Base-by-base conservation (phyloP, 2,329 filamentous ascomycete species). In the Apiospora sp. region DNA sequence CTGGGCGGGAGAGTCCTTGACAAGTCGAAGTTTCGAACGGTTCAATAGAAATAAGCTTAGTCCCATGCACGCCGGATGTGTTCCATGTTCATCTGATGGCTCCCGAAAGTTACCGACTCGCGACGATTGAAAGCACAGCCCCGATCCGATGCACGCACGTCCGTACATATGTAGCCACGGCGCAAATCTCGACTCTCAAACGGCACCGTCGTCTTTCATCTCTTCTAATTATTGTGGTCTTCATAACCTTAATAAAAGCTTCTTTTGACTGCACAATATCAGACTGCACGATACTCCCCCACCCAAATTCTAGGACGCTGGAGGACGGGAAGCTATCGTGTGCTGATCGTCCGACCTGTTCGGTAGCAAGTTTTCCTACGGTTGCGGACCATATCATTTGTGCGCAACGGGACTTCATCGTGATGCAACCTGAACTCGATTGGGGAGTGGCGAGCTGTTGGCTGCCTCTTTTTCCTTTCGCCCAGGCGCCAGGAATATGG, bases 401-500 rank as follows among this genome's bases (percentile, higher is more conserved):
- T 27, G 2, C 13, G 51, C 51, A 34, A 34, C 10, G 7, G 51
- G 16, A 27, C 34, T 27, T 58, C 51, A 22, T 61, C 12, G 37
- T 10, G 37, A 41, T 41, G 30, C 30, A 37, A 1, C 34, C 30
- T n/a, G 16, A 10, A 12, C 27, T 22, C 30, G 27, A 22, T 10
- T 37, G 19, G 30, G 54, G 16, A 37, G 27, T 34, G 30, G 30
- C 30, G 30, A 37, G 30, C 54, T 41, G 58, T 64, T 64, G 58
- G 58, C 58, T n/a, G 58, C 58, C 58, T 64, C 58, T 22, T 30
- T 22, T n/a, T 34, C 16, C 16, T 8, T 24, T 41, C 41, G 58
- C 58, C 58, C 58, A 64, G 58, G 34, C 58, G 58, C 58, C 58
- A 64, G 58, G 19, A 27, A 41, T 64, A 64, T 12, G 34, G 58